Percentiles rank a stretch among this genome's conserved stretches.
Conservation (phyloP, 2,329 filamentous ascomycete species). For the Decorospora gaudefroyi region DNA sequence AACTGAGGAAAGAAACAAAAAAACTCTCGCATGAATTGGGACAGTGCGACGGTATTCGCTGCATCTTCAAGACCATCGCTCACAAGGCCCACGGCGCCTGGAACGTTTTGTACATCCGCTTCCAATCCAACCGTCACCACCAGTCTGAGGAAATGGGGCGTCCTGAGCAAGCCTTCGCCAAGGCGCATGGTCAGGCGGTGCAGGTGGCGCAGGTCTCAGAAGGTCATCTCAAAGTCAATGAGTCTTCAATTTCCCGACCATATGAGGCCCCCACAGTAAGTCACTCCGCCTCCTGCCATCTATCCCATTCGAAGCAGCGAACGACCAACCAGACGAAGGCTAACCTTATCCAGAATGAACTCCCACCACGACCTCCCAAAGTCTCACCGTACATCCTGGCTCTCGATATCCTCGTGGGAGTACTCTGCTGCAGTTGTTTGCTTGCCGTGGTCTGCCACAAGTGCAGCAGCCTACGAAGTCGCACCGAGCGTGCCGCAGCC, state of each 20-base stretch:
- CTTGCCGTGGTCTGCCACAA: constrained; percentile 53
- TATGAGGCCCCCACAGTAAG: constrained; percentile 19
- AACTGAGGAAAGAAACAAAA: constrained; percentile 36
- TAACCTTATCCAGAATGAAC: constrained; percentile 14
- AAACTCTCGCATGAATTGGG: constrained; percentile 48
- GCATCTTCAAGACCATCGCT: constrained; percentile 49
- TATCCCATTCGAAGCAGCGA: neutral
- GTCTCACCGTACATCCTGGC: constrained; percentile 45
- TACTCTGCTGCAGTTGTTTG: constrained; percentile 53
- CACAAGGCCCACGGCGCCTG: constrained; percentile 45
- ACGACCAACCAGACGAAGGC: neutral
- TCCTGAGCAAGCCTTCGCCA: constrained; percentile 28
- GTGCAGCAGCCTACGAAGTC: constrained; percentile 56
- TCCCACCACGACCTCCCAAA: constrained; percentile 32
- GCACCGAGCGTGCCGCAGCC: constrained; percentile 58
- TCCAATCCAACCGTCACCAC: constrained; percentile 31
- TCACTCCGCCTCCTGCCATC: neutral
- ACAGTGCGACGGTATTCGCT: constrained; percentile 52
- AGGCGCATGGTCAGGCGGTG: constrained; percentile 19
- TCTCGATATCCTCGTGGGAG: constrained; percentile 51
- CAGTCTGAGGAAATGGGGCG: constrained; percentile 31
- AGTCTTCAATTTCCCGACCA: constrained; percentile 18
- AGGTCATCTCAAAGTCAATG: constrained; percentile 17
- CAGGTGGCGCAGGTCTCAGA: constrained; percentile 28
- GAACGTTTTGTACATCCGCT: constrained; percentile 36